Evolutionary conservation across 768 basidiomycete species (phyloP).

Genomic region (Clavulina sp.): DNA sequence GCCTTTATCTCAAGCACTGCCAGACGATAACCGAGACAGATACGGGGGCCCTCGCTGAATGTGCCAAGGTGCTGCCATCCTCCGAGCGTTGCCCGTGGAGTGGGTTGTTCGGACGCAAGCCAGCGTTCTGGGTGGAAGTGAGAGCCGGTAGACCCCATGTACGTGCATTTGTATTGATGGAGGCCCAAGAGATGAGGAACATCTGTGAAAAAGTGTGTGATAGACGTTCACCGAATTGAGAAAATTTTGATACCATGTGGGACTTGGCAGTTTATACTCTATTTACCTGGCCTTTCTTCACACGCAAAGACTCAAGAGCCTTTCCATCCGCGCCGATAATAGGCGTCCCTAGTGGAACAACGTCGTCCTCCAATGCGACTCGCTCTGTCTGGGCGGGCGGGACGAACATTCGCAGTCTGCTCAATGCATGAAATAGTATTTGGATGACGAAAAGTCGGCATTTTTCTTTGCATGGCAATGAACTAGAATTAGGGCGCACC

Average conservation of each 20-base stretch:
- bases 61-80: slow-evolving; percentile 7
- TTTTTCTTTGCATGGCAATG: too few species aligned
- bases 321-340: slow-evolving; percentile 3
- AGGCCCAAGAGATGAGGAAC: slow-evolving; percentile 7
- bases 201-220: slow-evolving; percentile 1
- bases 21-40: slow-evolving; percentile 10
- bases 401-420: slow-evolving; percentile 6
- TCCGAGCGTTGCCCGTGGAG: neutral
- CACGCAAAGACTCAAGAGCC: neutral
- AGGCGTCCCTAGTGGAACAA: slow-evolving; percentile 7
- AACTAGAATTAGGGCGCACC: neutral
- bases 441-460: neutral
- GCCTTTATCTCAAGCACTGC: neutral
- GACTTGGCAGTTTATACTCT: neutral
- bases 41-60: slow-evolving; percentile 6
- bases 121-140: slow-evolving; percentile 8
- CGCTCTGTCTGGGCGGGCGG: slow-evolving; percentile 8
- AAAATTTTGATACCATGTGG: neutral
- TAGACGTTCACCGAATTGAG: neutral
- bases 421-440: neutral
- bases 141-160: slow-evolving; percentile 5
- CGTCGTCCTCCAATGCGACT: slow-evolving; percentile 8
- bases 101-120: slow-evolving; percentile 5
- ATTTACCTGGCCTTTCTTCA: slow-evolving; percentile 9
- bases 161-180: slow-evolving; percentile 5